Evolutionary conservation across 345 rosid genomes (phyloP).

Genomic region (Arabis alpina): DNA sequence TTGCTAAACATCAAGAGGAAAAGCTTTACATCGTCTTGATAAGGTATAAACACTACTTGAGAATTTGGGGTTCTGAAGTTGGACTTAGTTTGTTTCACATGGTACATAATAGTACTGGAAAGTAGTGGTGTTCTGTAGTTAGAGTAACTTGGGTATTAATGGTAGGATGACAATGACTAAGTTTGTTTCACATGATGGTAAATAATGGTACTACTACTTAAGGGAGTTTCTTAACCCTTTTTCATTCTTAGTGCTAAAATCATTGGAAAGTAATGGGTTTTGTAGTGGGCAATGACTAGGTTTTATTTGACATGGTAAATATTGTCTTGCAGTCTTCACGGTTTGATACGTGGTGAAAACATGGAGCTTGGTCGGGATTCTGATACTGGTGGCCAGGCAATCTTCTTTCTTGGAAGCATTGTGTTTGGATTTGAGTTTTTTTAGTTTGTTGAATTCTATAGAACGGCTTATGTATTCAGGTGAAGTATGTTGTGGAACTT

Average conservation of each 20-base stretch:
- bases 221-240: neutral
- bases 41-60: constrained; percentile 51
- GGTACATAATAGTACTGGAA: too few relatives aligned
- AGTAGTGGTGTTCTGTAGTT: too few relatives aligned
- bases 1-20: constrained; percentile 66
- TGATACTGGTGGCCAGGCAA: constrained; percentile 89
- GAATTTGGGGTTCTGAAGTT: too few relatives aligned
- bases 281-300: too few relatives aligned
- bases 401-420: neutral
- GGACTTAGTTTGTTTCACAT: too few relatives aligned
- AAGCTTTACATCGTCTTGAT: constrained; percentile 79
- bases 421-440: neutral
- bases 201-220: neutral
- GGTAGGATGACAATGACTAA: too few relatives aligned
- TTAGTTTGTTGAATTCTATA: neutral
- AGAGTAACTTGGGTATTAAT: too few relatives aligned
- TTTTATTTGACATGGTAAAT: constrained; percentile 6
- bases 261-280: neutral
- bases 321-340: constrained; percentile 70
- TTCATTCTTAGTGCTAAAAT: neutral
- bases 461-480: constrained; percentile 46
- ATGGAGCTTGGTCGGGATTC: constrained; percentile 93
- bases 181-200: too few relatives aligned
- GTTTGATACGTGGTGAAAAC: constrained; percentile 78
- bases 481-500: constrained; percentile 88